Conservation (phyloP, 768 basidiomycete genomes). For the Mycena leptocephala region DNA sequence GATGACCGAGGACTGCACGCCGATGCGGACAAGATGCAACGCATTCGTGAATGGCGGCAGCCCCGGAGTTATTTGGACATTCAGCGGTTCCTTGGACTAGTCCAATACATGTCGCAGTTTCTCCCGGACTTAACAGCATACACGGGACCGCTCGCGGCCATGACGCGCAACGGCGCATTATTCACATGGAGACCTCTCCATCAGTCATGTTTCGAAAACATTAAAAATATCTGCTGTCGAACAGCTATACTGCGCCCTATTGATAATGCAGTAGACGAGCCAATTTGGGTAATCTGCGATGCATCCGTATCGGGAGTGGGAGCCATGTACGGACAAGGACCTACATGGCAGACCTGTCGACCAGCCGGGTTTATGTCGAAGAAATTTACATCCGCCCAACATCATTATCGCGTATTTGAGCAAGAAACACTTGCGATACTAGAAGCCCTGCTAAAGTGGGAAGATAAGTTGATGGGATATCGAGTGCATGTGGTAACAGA, state of each 20-base stretch:
- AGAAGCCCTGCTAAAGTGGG: slow-evolving; percentile 48
- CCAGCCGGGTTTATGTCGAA: slow-evolving; percentile 41
- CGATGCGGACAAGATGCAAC: slow-evolving; percentile 51
- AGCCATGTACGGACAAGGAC: too few species aligned
- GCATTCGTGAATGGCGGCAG: slow-evolving; percentile 41
- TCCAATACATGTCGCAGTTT: slow-evolving; percentile 48
- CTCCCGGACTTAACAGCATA: slow-evolving; percentile 51
- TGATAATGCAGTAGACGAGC: background rate
- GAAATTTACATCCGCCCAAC: slow-evolving; percentile 41
- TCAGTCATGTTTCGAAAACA: slow-evolving; percentile 38
- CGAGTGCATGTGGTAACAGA: slow-evolving; percentile 41
- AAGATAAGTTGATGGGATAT: slow-evolving; percentile 49
- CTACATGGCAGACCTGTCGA: too few species aligned
- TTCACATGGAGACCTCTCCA: slow-evolving; percentile 48
- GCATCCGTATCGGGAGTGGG: too few species aligned
- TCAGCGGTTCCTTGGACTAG: slow-evolving; percentile 49
- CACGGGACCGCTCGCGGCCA: slow-evolving; percentile 48
- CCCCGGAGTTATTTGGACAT: slow-evolving; percentile 43
- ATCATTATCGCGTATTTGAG: slow-evolving; percentile 47
- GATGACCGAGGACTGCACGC: slow-evolving; percentile 49
- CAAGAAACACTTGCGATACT: slow-evolving; percentile 43
- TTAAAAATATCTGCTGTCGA: slow-evolving; percentile 41
- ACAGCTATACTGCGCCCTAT: slow-evolving; percentile 35
- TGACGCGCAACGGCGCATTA: too few species aligned
- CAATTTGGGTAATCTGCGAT: slow-evolving; percentile 29